Evolutionary conservation across 352 stramenopile species (phyloP).

Genomic region (Pythium folliculosum): DNA sequence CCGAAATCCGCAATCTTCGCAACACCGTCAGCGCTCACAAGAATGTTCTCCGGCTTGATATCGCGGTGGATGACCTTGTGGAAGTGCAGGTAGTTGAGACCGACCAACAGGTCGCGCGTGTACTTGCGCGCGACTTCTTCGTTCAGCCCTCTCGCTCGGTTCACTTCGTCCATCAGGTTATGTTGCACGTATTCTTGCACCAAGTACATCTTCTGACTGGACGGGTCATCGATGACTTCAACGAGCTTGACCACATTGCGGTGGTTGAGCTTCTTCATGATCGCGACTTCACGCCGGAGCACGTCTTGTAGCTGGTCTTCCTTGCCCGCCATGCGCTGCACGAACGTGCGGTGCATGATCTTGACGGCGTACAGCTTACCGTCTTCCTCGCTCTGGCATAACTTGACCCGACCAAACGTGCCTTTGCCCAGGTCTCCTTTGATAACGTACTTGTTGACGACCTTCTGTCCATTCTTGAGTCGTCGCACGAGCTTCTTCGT

Average conservation of each 20-base stretch:
- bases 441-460: conserved; percentile 95
- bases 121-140: conserved; percentile 81
- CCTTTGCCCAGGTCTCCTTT: conserved; percentile 90
- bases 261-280: conserved; percentile 96
- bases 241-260: conserved; percentile 93
- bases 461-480: conserved; percentile 82
- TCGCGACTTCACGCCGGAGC: conserved; percentile 90
- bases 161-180: conserved; percentile 92
- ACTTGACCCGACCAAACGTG: conserved; percentile 87
- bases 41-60: conserved; percentile 97
- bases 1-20: conserved; percentile 92
- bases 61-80: conserved; percentile 95
- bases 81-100: conserved; percentile 92
- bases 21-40: conserved; percentile 86
- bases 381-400: conserved; percentile 81
- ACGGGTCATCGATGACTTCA: conserved; percentile 94
- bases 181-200: conserved; percentile 94
- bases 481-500: conserved; percentile 81
- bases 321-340: conserved; percentile 86
- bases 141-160: conserved; percentile 54
- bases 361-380: conserved; percentile 85
- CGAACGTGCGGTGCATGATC: conserved; percentile 90
- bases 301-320: conserved; percentile 86
- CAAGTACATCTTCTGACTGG: conserved; percentile 94
- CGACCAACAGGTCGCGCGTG: conserved; percentile 88